Base-by-base conservation (phyloP, 331 rosid species). In the Ulmus americana region DNA sequence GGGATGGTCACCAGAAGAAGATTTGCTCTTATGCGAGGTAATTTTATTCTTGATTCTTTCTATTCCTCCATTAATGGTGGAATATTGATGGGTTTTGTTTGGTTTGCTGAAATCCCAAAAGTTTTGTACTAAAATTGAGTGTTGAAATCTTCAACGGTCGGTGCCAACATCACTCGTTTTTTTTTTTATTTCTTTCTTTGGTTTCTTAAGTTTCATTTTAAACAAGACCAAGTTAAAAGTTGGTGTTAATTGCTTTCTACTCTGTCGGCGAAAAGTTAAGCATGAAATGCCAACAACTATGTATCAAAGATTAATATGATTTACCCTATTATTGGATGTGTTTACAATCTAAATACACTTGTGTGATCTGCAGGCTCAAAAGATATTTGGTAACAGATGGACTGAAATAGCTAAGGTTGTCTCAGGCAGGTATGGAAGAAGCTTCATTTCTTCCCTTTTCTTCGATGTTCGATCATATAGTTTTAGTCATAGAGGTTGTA, bases 331-430 rank as follows among this genome's bases (percentile, higher is more conserved):
- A 61, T 69, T 82, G 76, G 77, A 45, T 75, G 58, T 61, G 39
- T 10, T 73, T 61, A 39, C 71, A 71, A 66, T 52, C 72, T 82
- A 42, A 65, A 82, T 53, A 65, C 14, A 63, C 51, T 60, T 60
- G 75, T 28, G 59, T 71, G 79, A 42, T 77, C 61, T 72, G 71
- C 77, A 94, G 99, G 99, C 99, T 61, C 99, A 94, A 58, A 94
- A 87, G 76, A 74, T 94, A 67, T 94, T 85, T 61, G 99, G 99
- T 38, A 94, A 94, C 76, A 81, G 97, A 64, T 94, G 99, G 99
- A 94, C 99, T 28, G 99, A 94, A 79, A 94, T 94, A 77, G 97
- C 99, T 1, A 94, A 90, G 85, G 99, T 94, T 79, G 97, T 94
- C 80, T 90, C 99, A 75, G 99, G 99, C 87, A 94, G 99, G 99